phyloP scores from a whole-genome alignment of 495 filamentous ascomycete genomes.

The Lophiostoma macrostomum region DNA sequence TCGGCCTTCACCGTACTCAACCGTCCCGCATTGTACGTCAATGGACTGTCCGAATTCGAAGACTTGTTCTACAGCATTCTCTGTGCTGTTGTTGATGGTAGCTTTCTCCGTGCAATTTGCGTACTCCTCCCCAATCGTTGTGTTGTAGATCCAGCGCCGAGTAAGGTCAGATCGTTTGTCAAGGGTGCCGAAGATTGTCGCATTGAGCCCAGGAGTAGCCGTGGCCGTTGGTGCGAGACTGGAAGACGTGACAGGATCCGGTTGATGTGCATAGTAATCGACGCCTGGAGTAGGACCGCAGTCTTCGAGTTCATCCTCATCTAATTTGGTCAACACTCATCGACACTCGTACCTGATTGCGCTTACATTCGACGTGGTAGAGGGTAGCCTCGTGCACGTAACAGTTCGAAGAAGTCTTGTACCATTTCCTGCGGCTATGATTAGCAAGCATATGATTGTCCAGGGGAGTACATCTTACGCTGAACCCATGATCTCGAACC shows the following conservation, averaged over 20 bases:
- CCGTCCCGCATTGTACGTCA: conserved; percentile 1
- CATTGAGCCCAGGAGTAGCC: neutral
- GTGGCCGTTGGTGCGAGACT: neutral
- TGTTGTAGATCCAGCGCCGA: conserved; percentile 3
- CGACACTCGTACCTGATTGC: neutral
- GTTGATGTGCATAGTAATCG: neutral
- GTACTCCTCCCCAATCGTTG: conserved; percentile 13
- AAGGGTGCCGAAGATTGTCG: too few species aligned
- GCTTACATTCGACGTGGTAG: neutral
- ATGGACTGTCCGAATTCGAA: conserved; percentile 4
- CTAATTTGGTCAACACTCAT: neutral
- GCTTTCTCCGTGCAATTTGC: conserved; percentile 6
- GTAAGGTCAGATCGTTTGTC: neutral
- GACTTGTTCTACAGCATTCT: neutral
- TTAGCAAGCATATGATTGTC: neutral
- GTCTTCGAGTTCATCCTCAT: conserved; percentile 8
- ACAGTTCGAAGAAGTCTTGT: conserved; percentile 11
- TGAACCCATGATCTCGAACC: neutral
- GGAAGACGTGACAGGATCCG: neutral
- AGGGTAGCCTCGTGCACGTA: conserved; percentile 10
- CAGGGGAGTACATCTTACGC: neutral
- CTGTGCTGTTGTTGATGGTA: neutral
- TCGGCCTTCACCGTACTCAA: neutral
- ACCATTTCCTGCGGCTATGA: conserved; percentile 1
- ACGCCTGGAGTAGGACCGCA: conserved; percentile 10